Base-by-base conservation (phyloP, 768 basidiomycete species). In the Thelephora ganbajun region DNA sequence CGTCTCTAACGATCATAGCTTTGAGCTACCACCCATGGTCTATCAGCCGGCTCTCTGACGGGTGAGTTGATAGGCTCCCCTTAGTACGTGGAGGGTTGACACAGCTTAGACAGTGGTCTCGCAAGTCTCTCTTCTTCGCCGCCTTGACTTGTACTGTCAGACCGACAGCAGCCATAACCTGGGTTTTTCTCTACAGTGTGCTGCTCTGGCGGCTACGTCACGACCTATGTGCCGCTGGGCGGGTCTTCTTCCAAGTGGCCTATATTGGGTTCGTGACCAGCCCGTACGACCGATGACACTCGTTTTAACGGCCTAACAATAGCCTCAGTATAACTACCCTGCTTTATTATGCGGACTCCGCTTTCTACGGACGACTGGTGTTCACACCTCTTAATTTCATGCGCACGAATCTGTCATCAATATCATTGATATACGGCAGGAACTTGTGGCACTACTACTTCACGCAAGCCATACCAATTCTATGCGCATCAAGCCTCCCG, bases 361-460 rank as follows among this genome's bases (percentile, higher is more conserved):
- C 70, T 3, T 90, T 87, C 66, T 85, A 88, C 56, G 69, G 72
- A 11, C 66, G 62, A 50, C 69, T 71, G 0, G 83, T 79, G 2
- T 68, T 90, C 54, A 91, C 92, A 0, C 75, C 85, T 1, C 60
- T 85, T 35, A 89, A 88, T 55, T 99, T 99, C 63, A 59, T 94
- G 22, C 63, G 71, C 20, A 80, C 83, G 43, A 99, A 99, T 59
- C 62, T 91, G 11, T 83, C 92, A 3, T 70, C 77, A 2, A 76
- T 97, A 33, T 94, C 96, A 0, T 66, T 83, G n/a, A 96, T 96
- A 65, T 99, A 97, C 59, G 96, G 96, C 16, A 66, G 72, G 2
- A 89, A 76, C 54, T 65, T 84, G 5, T 87, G 80, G 79, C 87
- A 96, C 58, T 98, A 87, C 60, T 97, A 99, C 58, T 51, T 96